Base-by-base conservation (phyloP, 225 moss, liverwort and hornwort genomes). In the Sphagnum contortum region DNA sequence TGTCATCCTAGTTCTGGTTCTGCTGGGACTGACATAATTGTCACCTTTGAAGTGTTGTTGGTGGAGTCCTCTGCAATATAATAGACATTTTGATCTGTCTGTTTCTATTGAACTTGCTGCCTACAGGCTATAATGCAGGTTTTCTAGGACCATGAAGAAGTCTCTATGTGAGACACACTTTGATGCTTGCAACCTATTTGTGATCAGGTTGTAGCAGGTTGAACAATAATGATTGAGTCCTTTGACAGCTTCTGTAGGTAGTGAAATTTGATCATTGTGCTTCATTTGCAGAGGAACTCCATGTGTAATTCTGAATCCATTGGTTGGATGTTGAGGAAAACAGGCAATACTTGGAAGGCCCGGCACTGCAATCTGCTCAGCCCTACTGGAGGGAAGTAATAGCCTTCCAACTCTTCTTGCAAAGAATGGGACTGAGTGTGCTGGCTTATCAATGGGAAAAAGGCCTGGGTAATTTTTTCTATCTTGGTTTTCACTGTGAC, bases 331-430 rank as follows among this genome's bases (percentile, higher is more conserved):
- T 48, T 65, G 60, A 53, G 74, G 48, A 71, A 66, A 77, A 61
- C 81, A 94, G 94, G 81, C 77, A 60, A 75, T 85, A 75, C 70
- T 94, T 70, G 68, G 64, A 14, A 86, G 77, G 67, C 80, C 88
- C 57, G 77, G 75, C 67, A 71, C 71, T 54, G 69, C 69, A 56
- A 66, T 94, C 47, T 80, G 81, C 61, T 70, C 70, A 71, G 74
- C 86, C 60, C 59, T 82, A 70, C 75, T 94, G 57, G 73, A 71
- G 45, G 88, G 88, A 67, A 70, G 59, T 55, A 62, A 67, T 47
- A 84, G 84, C 49, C 90, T 94, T 61, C 73, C 72, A 12, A 64
- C 69, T 67, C 65, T 86, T 48, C 76, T 88, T 74, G 82, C 88
- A 65, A 81, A 88, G 75, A 66, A 69, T 67, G 93, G 93, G 69